Evolutionary conservation across 495 filamentous ascomycete species (phyloP), one percentile per base, ranked within the genome.

Genomic region (Neurospora tetrasperma): DNA sequence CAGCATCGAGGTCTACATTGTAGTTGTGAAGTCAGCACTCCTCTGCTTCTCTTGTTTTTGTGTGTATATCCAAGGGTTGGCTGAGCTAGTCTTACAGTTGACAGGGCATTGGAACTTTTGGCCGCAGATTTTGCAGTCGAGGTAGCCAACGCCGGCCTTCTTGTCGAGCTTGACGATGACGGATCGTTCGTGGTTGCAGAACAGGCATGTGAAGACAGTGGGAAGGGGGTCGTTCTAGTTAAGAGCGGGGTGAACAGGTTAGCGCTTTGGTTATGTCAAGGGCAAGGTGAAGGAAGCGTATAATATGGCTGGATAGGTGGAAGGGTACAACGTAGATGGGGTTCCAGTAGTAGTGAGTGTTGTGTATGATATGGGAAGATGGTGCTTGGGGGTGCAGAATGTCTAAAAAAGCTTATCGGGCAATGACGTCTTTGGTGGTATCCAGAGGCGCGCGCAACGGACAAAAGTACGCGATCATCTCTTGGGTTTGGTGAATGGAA

Each of bases 131-230:
- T 96, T 97, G 85, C 96, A 99, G 27, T 90, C 88, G 7, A 99
- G 88, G 54, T 89, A 85, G 6, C 94, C 96, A 35, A 97, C 84
- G 40, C 93, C 93, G 7, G 89, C 84, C 80, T 98, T 98, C 86
- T 96, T 97, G 75, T 98, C 93, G 46, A 99, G 83, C 78, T 94
- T 93, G 76, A 97, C 92, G 2, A 89, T 85, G 42, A 99, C 92
- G 0, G 94, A 91, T 66, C 92, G 93, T 78, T 98, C 96, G 82
- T 98, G 94, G 80, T 97, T 98, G 85, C 96, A 99, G 83, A 99
- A 99, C 41, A 98, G 89, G 79, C 96, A 99, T n/a, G 93, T 89
- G 81, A 99, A 99, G 27, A 89, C 86, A 3, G 91, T 94, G 18
- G 93, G 85, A n/a, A 99, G 88, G 16, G 93, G 92, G 77, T 97